Evolutionary conservation across 345 rosid genomes (phyloP).

Genomic region (Triadica sebifera): DNA sequence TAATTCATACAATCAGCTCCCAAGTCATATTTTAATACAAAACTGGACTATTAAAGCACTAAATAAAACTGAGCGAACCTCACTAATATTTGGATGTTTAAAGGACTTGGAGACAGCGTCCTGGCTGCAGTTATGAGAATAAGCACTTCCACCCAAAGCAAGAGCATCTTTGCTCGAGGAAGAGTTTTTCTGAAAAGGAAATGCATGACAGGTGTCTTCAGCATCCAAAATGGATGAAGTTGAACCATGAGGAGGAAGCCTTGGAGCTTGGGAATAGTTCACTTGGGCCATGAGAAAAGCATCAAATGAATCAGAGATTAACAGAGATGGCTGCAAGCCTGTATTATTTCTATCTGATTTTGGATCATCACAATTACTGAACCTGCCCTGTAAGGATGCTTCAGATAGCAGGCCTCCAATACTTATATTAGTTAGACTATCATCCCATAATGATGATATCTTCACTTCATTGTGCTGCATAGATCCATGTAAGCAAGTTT

Average conservation of each 20-base stretch:
- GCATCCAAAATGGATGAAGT: constrained; percentile 79
- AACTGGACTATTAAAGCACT: too few relatives aligned
- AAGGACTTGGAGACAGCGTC: constrained; percentile 28
- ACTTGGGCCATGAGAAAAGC: constrained; percentile 55
- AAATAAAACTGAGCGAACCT: constrained; percentile 39
- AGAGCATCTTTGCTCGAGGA: constrained; percentile 34
- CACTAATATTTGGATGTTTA: constrained; percentile 27
- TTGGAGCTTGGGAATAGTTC: constrained; percentile 38
- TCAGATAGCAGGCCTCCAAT: constrained; percentile 82
- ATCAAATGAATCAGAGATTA: constrained; percentile 68
- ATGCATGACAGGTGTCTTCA: constrained; percentile 89
- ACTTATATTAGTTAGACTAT: constrained; percentile 62
- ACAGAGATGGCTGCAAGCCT: constrained; percentile 45
- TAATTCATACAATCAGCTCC: too few relatives aligned
- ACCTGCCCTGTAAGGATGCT: constrained; percentile 60
- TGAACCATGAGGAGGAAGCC: constrained; percentile 31
- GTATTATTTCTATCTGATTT: constrained; percentile 36
- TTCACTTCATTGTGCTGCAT: constrained; percentile 46
- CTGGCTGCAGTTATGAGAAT: constrained; percentile 24
- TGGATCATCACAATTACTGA: constrained; percentile 20
- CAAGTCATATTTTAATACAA: too few relatives aligned
- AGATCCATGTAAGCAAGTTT: constrained; percentile 21
- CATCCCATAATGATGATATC: constrained; percentile 54
- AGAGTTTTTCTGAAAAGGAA: constrained; percentile 53
- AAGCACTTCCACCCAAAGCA: constrained; percentile 30